Evolutionary conservation across 2,329 filamentous ascomycete genomes (phyloP).

Genomic region (Diplodia mutila): DNA sequence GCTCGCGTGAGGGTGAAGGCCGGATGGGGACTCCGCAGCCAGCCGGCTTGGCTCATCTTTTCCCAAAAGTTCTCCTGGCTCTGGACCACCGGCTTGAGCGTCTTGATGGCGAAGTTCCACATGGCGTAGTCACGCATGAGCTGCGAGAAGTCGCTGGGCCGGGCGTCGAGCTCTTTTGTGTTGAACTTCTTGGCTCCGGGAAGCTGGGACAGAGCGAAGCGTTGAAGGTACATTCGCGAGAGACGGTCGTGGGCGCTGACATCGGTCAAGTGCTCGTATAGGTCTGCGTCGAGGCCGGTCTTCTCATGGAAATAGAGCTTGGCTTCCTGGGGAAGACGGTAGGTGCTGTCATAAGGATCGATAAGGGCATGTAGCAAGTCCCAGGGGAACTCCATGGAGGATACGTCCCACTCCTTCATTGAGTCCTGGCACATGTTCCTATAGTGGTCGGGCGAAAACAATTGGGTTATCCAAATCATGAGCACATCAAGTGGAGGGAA

Average conservation of each 20-base stretch:
- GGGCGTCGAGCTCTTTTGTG: constrained; percentile 10
- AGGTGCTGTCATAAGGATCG: constrained; percentile 18
- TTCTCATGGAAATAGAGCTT: constrained; percentile 13
- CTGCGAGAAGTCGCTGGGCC: constrained; percentile 19
- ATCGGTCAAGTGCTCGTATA: constrained; percentile 1
- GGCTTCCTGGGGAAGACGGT: background rate
- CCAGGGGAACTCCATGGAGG: constrained; percentile 22
- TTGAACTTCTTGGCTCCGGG: constrained; percentile 10
- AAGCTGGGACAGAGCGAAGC: constrained; percentile 16
- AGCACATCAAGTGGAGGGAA: constrained; percentile 24
- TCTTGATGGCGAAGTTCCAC: constrained; percentile 17
- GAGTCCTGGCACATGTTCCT: constrained; percentile 18
- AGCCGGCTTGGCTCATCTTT: constrained; percentile 48
- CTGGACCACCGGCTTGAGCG: constrained; percentile 40
- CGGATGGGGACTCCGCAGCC: constrained; percentile 45
- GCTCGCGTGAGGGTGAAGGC: constrained; percentile 42
- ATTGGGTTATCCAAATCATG: constrained; percentile 25
- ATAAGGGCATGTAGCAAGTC: constrained; percentile 8
- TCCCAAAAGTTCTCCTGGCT: constrained; percentile 47
- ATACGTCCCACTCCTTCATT: constrained; percentile 16
- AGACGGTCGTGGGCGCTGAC: constrained; percentile 16
- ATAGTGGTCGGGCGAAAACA: constrained; percentile 21
- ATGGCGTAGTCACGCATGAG: constrained; percentile 20
- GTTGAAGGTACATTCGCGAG: constrained; percentile 15
- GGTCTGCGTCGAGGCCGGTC: constrained; percentile 16